Conservation (phyloP, 2,329 filamentous ascomycete genomes). For the Alternaria triticina region DNA sequence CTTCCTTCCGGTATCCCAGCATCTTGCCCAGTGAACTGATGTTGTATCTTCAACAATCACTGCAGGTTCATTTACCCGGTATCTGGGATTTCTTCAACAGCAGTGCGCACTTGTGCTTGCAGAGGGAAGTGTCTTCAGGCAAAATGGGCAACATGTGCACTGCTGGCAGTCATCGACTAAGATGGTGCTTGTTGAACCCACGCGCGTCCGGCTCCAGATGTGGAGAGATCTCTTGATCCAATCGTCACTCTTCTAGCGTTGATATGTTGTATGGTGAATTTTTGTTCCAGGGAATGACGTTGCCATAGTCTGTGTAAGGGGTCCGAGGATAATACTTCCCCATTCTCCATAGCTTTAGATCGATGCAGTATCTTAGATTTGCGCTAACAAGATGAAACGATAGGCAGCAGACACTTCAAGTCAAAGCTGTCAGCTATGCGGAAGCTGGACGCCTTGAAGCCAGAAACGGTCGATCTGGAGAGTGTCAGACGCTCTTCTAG, state of each 20-base stretch:
- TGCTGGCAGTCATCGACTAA: background rate
- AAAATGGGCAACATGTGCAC: background rate
- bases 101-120: background rate
- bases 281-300: background rate
- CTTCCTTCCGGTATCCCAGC: constrained; percentile 3
- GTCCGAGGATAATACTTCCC: background rate
- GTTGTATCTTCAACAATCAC: background rate
- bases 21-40: background rate
- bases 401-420: background rate
- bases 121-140: background rate
- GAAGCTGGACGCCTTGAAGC: background rate
- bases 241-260: background rate
- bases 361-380: background rate
- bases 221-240: background rate
- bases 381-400: constrained; percentile 4
- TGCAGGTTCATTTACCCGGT: constrained; percentile 9
- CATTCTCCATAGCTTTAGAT: background rate
- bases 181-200: background rate
- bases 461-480: background rate
- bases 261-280: background rate
- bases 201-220: background rate
- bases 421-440: background rate
- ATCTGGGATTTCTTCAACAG: background rate
- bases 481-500: background rate
- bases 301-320: background rate